Conservation (phyloP, 305 asterid species). For the Fraxinus sp. region DNA sequence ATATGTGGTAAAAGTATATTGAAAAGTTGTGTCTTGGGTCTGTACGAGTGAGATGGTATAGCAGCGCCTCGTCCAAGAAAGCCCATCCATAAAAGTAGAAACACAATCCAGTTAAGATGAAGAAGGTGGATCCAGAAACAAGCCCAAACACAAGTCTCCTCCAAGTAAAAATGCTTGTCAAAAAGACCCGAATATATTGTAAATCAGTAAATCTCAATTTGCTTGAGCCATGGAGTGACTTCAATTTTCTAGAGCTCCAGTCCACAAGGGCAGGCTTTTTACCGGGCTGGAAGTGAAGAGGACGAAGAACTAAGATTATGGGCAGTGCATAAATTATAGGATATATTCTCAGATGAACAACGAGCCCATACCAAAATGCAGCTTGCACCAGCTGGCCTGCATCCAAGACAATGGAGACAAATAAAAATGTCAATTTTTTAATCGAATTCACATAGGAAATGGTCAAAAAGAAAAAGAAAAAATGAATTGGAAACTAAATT, state of each 20-base stretch:
- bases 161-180: constrained; percentile 58
- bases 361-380: constrained; percentile 87
- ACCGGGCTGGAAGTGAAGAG: constrained; percentile 48
- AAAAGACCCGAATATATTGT: constrained; percentile 26
- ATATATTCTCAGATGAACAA: constrained; percentile 85
- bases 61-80: constrained; percentile 80
- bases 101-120: constrained; percentile 60
- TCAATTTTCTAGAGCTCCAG: constrained; percentile 52
- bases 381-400: constrained; percentile 71
- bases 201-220: constrained; percentile 26
- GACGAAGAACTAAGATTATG: constrained; percentile 65
- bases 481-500: not conserved
- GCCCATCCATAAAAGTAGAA: constrained; percentile 80
- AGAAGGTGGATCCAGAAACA: constrained; percentile 66
- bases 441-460: not conserved
- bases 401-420: constrained; percentile 15
- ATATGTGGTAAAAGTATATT: constrained; percentile 86
- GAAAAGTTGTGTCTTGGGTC: constrained; percentile 97
- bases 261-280: constrained; percentile 54
- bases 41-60: constrained; percentile 88
- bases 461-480: not conserved
- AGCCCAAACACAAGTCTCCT: constrained; percentile 72
- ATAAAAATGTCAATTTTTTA: not conserved
- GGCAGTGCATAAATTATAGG: constrained; percentile 92
- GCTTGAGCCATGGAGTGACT: constrained; percentile 30